phyloP scores from a whole-genome alignment of 371 early-diverging fungal species.

The Synchytrium microbalum region DNA sequence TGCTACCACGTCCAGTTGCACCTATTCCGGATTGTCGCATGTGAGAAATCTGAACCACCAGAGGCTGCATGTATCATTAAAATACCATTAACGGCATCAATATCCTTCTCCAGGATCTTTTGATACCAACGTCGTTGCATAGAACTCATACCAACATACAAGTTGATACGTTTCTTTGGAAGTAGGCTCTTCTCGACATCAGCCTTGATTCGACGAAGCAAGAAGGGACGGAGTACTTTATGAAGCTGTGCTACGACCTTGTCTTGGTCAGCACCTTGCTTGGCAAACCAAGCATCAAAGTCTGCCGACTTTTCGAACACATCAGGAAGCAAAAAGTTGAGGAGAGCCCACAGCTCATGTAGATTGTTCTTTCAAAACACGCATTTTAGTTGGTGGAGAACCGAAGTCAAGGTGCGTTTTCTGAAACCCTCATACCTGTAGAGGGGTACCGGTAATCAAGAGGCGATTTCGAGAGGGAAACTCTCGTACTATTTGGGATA shows the following conservation, averaged over 20 bases:
- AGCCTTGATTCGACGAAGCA: slow-evolving; percentile 96
- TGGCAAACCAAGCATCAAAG: slow-evolving; percentile 85
- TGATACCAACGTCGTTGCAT: slow-evolving; percentile 98
- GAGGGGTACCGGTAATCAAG: slow-evolving; percentile 97
- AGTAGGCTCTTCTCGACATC: slow-evolving; percentile 96
- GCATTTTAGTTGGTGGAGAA: neutral
- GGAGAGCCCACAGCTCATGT: slow-evolving; percentile 97
- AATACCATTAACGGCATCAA: slow-evolving; percentile 87
- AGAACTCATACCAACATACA: slow-evolving; percentile 90
- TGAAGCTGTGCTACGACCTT: slow-evolving; percentile 86
- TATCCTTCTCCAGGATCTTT: slow-evolving; percentile 94
- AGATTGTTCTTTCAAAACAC: slow-evolving; percentile 84
- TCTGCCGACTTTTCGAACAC: slow-evolving; percentile 87
- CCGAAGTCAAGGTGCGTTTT: too few relatives aligned
- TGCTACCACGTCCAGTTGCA: neutral
- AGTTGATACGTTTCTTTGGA: slow-evolving; percentile 93
- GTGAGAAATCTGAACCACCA: neutral
- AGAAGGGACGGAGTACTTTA: slow-evolving; percentile 88
- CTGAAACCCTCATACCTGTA: slow-evolving; percentile 44
- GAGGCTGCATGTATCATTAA: neutral
- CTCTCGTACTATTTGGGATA: slow-evolving; percentile 75
- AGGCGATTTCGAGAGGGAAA: slow-evolving; percentile 78
- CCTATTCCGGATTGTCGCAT: slow-evolving; percentile 1
- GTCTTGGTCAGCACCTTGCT: slow-evolving; percentile 63
- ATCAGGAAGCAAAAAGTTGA: slow-evolving; percentile 96